Percentiles rank a stretch among this genome's conserved stretches.
Evolutionary conservation across 306 rosid species (phyloP).

Genomic region (Cicer yamashitae): DNA sequence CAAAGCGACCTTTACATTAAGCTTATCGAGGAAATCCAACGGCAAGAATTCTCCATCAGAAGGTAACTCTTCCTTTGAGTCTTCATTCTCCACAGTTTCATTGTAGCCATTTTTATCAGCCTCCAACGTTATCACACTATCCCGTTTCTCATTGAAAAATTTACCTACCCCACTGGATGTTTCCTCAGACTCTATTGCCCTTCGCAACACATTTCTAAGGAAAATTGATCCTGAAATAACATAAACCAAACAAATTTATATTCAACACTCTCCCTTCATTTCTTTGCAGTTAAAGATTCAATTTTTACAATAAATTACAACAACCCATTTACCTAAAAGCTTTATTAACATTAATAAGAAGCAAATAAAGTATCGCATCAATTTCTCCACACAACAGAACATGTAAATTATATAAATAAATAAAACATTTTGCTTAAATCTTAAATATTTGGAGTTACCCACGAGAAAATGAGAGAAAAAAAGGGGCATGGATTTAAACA

Average conservation of each 20-base stretch:
- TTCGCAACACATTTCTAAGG: conserved; percentile 34
- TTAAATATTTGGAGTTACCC: not conserved
- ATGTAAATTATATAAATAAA: not conserved
- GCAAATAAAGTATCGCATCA: not conserved
- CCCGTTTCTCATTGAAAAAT: conserved; percentile 44
- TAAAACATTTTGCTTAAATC: not conserved
- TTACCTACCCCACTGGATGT: conserved; percentile 45
- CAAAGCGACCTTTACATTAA: conserved; percentile 40
- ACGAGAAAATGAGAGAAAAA: no score
- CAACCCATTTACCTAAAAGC: not conserved
- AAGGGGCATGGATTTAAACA: not conserved
- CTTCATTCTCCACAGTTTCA: conserved; percentile 42
- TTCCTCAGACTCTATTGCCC: conserved; percentile 50
- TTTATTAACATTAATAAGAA: not conserved
- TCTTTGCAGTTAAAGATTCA: not conserved
- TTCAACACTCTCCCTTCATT: not conserved
- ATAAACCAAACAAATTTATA: not conserved
- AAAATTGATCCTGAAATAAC: conserved; percentile 45
- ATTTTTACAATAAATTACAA: not conserved
- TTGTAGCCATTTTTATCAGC: conserved; percentile 37
- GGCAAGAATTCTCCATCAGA: conserved; percentile 49
- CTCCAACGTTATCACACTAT: conserved; percentile 30
- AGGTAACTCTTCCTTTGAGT: conserved; percentile 44
- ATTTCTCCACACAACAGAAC: not conserved
- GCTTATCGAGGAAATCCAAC: conserved; percentile 48